phyloP scores from a whole-genome alignment of 768 basidiomycete species.

The Vararia minispora region DNA sequence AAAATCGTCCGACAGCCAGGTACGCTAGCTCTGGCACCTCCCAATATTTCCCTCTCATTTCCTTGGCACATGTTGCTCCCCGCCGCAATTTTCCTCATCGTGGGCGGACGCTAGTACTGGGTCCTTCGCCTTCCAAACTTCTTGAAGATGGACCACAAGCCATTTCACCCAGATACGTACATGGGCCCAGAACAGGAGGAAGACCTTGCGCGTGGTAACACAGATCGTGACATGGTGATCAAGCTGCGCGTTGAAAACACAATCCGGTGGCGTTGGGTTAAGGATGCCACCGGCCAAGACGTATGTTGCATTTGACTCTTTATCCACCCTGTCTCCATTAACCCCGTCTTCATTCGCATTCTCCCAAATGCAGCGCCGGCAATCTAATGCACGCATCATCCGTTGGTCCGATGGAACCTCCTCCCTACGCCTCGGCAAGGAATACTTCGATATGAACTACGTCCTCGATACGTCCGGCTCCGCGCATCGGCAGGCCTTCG shows the following conservation, averaged over 20 bases:
- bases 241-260: conserved; percentile 91
- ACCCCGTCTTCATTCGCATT: neutral
- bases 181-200: conserved; percentile 73
- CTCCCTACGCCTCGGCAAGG: conserved; percentile 86
- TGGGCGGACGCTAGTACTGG: too few species aligned
- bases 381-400: conserved; percentile 86
- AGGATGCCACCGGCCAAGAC: conserved; percentile 61
- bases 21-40: conserved; percentile 27
- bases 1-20: conserved; percentile 70
- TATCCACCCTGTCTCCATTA: conserved; percentile 1
- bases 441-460: conserved; percentile 84
- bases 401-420: conserved; percentile 94
- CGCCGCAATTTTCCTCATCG: too few species aligned
- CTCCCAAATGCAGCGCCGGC: conserved; percentile 44
- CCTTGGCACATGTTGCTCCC: neutral
- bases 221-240: conserved; percentile 65
- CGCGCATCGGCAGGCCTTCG: conserved; percentile 45
- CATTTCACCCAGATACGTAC: conserved; percentile 83
- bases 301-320: conserved; percentile 36
- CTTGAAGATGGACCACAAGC: conserved; percentile 79
- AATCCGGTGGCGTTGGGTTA: conserved; percentile 90
- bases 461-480: conserved; percentile 69
- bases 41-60: neutral
- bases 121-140: conserved; percentile 91
- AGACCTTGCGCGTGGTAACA: conserved; percentile 48